Base-by-base conservation (phyloP, 2,329 filamentous ascomycete genomes). In the Ophiostoma australiae region DNA sequence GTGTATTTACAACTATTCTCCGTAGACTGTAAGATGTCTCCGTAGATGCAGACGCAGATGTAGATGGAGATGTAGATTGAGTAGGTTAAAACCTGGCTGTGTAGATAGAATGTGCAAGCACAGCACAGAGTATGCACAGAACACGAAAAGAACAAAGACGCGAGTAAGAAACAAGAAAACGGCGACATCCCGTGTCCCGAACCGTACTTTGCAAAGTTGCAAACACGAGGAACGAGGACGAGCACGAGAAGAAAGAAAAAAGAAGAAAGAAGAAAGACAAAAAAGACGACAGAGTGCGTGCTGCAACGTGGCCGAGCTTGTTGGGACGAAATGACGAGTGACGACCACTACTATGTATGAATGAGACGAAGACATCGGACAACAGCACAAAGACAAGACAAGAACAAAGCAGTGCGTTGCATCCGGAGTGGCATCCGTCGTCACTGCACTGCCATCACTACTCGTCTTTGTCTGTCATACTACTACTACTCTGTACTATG, bases 171-270 rank as follows among this genome's bases (percentile, higher is more conserved):
- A 23, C 23, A 55, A n/a, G 48, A 55, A 10, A 55, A 23, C 48
- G 52, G 58, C 58, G 13, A 33, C 58, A 63, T 63, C 27, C 58
- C 58, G 58, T 63, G 55, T 63, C 58, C 58, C 58, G 58, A 63
- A 33, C 58, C 27, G 27, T 33, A 63, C 58, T 35, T 55, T 61
- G 55, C 27, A 15, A 31, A 31, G 27, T 31, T 31, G 27, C 27
- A 31, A 31, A 31, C 1, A 55, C 7, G 52, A 20, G 44, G 44
- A n/a, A 55, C 52, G 52, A 55, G 52, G n/a, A 61, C 55, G 27
- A 31, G 20, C 20, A 23, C 20, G 44, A 23, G 7, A 52, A 23
- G 4, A 20, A 7, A 23, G n/a, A 52, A 23, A 23, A 23, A 23
- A 3, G n/a, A 55, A 1, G 10, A 27, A 58, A 52, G 44, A 52